Evolutionary conservation across 169 alveolate genomes (phyloP).

Genomic region (Pseudocohnilembus persalinus): DNA sequence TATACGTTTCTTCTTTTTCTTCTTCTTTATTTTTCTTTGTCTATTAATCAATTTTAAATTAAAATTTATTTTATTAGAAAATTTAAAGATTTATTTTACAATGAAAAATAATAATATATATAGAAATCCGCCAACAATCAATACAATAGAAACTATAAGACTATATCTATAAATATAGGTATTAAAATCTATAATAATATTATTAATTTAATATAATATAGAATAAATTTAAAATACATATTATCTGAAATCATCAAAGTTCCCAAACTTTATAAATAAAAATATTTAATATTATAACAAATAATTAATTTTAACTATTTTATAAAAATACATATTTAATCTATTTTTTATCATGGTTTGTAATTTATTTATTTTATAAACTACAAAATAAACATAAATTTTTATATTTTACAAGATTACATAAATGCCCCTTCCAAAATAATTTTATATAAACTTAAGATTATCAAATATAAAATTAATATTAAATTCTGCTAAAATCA

Average conservation of each 20-base stretch:
- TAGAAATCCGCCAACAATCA: not conserved
- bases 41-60: too few relatives aligned
- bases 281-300: not conserved
- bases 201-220: too few relatives aligned
- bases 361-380: too few relatives aligned
- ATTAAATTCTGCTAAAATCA: not conserved
- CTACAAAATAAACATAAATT: too few relatives aligned
- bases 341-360: too few relatives aligned
- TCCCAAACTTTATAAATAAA: not conserved
- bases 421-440: constrained; percentile 7
- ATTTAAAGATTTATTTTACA: not conserved
- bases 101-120: too few relatives aligned
- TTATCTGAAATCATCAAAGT: not conserved
- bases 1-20: not conserved
- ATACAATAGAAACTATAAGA: not conserved
- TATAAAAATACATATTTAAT: too few relatives aligned
- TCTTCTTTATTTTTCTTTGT: not conserved
- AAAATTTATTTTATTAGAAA: too few relatives aligned
- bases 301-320: too few relatives aligned
- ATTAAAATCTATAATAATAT: too few relatives aligned
- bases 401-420: not conserved
- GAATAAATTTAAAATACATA: too few relatives aligned
- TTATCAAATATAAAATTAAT: not conserved
- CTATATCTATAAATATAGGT: not conserved
- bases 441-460: not conserved